phyloP scores from a whole-genome alignment of 805 yeast genomes.

The Yarrowia deformans region DNA sequence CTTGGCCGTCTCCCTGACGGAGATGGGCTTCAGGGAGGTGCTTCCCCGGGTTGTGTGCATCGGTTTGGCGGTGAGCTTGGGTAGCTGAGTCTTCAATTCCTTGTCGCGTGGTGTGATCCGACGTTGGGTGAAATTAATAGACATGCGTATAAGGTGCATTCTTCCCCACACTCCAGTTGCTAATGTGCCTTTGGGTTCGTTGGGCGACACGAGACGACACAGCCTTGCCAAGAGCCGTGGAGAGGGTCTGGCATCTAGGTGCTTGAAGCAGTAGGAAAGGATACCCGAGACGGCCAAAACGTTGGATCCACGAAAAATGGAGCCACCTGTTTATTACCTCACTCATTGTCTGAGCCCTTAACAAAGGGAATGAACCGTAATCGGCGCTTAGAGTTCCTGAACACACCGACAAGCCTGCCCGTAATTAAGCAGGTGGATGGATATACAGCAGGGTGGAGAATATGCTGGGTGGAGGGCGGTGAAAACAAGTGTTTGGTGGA shows the following conservation, averaged over 20 bases:
- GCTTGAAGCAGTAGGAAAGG: background rate
- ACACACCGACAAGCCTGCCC: background rate
- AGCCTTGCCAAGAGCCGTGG: conserved; percentile 13
- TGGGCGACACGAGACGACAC: background rate
- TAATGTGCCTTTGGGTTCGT: conserved; percentile 27
- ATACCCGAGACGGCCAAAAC: conserved; percentile 6
- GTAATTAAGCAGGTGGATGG: background rate
- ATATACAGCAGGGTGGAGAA: background rate
- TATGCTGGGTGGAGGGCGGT: background rate
- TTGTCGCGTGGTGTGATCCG: conserved; percentile 23
- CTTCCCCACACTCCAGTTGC: conserved; percentile 26
- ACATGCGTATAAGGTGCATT: conserved; percentile 15
- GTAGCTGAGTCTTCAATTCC: background rate
- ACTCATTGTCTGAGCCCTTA: background rate
- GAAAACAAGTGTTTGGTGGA: background rate
- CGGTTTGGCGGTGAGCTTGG: background rate
- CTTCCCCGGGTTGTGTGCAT: conserved; percentile 33
- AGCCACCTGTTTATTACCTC: background rate
- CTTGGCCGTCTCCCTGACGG: conserved; percentile 31
- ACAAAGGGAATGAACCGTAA: conserved; percentile 9
- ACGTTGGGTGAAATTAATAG: background rate
- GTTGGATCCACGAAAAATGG: background rate
- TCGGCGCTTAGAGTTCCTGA: background rate
- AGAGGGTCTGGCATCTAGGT: background rate
- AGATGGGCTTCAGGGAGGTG: conserved; percentile 30